Conservation (phyloP, 2,329 filamentous ascomycete genomes). For the Geosmithia putterillii region DNA sequence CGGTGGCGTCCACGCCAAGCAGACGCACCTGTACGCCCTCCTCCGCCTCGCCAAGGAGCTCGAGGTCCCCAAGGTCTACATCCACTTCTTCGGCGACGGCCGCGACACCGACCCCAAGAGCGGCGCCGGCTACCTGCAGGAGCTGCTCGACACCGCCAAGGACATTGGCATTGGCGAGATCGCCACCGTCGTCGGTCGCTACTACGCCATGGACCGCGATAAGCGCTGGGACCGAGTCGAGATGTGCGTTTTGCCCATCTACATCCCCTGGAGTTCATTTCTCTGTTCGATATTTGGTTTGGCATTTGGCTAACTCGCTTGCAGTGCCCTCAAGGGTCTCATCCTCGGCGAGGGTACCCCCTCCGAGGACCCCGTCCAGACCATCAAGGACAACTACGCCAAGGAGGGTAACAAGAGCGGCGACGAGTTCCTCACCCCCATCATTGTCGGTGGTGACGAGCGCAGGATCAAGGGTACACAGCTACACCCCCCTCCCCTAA, state of each 20-base stretch:
- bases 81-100: constrained; percentile 98
- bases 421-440: constrained; percentile 97
- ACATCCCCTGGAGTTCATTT: not conserved
- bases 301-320: not conserved
- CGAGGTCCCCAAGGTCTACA: constrained; percentile 80
- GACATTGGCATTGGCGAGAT: constrained; percentile 81
- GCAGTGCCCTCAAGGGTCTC: constrained; percentile 65
- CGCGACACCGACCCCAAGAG: constrained; percentile 98
- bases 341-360: constrained; percentile 78
- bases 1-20: constrained; percentile 93
- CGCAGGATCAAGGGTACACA: constrained; percentile 73
- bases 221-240: constrained; percentile 98
- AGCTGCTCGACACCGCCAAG: constrained; percentile 67
- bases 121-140: constrained; percentile 74
- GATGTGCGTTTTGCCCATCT: constrained; percentile 25
- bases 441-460: constrained; percentile 83
- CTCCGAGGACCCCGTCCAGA: constrained; percentile 71
- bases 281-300: not conserved
- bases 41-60: constrained; percentile 84
- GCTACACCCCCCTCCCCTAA: constrained; percentile 7
- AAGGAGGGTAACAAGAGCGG: constrained; percentile 58
- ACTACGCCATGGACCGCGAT: constrained; percentile 99
- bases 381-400: constrained; percentile 78
- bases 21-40: constrained; percentile 80
- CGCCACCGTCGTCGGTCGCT: constrained; percentile 86